Evolutionary conservation across 2,329 filamentous ascomycete genomes (phyloP).

Genomic region (Zopfia rhizophila): DNA sequence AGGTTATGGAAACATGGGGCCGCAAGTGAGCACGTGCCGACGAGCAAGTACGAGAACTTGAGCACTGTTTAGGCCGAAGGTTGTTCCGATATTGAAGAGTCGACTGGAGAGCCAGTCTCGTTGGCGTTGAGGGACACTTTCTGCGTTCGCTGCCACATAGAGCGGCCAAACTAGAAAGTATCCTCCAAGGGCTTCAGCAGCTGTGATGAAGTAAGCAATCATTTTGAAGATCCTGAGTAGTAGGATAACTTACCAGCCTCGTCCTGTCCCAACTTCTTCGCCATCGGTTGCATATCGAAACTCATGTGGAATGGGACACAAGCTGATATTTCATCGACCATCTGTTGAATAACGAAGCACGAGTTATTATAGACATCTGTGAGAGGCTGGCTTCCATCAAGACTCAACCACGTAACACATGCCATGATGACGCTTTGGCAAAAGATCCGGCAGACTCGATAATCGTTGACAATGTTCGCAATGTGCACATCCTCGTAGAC

Average conservation of each 20-base stretch:
- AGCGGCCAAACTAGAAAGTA: constrained; percentile 55
- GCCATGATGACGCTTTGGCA: constrained; percentile 51
- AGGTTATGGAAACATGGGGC: constrained; percentile 46
- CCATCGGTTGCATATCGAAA: constrained; percentile 49
- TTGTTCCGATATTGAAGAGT: constrained; percentile 47
- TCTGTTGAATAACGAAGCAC: constrained; percentile 45
- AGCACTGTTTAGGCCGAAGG: constrained; percentile 49
- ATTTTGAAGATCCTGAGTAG: neutral
- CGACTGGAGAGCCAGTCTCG: constrained; percentile 50
- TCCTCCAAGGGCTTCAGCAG: constrained; percentile 51
- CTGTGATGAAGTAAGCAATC: constrained; percentile 31
- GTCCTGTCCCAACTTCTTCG: constrained; percentile 46
- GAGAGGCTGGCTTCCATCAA: constrained; percentile 19
- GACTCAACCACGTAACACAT: constrained; percentile 42
- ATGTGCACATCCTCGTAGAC: constrained; percentile 52
- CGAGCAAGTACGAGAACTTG: constrained; percentile 49
- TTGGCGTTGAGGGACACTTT: constrained; percentile 48
- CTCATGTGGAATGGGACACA: constrained; percentile 53
- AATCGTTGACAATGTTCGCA: constrained; percentile 54
- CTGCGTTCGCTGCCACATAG: constrained; percentile 51
- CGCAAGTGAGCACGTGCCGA: constrained; percentile 48
- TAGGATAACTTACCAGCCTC: constrained; percentile 39
- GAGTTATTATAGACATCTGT: constrained; percentile 26
- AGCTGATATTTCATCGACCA: constrained; percentile 53
- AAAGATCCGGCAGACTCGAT: constrained; percentile 54